Evolutionary conservation across 1,284 basidiomycete genomes (phyloP).

Genomic region (Pseudozyma pruni): DNA sequence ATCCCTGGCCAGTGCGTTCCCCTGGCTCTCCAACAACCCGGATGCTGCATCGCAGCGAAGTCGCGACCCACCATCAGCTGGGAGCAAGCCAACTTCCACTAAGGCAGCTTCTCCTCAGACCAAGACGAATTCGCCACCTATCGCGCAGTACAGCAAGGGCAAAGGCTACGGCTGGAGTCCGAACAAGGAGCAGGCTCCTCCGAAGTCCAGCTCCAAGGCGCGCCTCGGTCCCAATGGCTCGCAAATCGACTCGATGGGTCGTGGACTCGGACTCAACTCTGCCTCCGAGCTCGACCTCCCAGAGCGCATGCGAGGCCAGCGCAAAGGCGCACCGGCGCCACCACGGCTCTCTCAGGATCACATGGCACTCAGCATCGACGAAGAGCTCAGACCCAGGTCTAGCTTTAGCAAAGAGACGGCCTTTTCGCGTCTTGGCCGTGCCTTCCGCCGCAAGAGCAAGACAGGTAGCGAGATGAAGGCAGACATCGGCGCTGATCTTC

Average conservation of each 20-base stretch:
- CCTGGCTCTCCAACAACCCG: constrained; percentile 30
- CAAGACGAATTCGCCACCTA: constrained; percentile 27
- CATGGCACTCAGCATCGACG: constrained; percentile 39
- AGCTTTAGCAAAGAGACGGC: constrained; percentile 28
- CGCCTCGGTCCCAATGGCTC: constrained; percentile 9
- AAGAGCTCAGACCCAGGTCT: constrained; percentile 20
- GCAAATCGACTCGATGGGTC: constrained; percentile 7
- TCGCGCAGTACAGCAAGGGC: constrained; percentile 38
- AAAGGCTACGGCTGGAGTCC: constrained; percentile 47
- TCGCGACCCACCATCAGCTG: constrained; percentile 3
- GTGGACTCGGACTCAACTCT: constrained; percentile 29
- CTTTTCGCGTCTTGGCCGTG: constrained; percentile 39
- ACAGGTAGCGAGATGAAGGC: constrained; percentile 30
- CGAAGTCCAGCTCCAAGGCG: constrained; percentile 20
- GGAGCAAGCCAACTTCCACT: background rate
- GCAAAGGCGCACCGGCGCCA: constrained; percentile 34
- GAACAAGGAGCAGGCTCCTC: constrained; percentile 12
- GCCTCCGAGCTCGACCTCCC: constrained; percentile 42
- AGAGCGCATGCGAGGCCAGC: constrained; percentile 39
- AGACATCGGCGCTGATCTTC: constrained; percentile 10
- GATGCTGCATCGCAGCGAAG: constrained; percentile 12
- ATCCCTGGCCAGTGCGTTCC: constrained; percentile 30
- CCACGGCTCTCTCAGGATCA: constrained; percentile 39
- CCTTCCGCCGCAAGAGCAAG: constrained; percentile 49
- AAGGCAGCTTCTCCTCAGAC: background rate